Base-by-base conservation (phyloP, 1,284 basidiomycete genomes). In the Wolfiporia cocos region DNA sequence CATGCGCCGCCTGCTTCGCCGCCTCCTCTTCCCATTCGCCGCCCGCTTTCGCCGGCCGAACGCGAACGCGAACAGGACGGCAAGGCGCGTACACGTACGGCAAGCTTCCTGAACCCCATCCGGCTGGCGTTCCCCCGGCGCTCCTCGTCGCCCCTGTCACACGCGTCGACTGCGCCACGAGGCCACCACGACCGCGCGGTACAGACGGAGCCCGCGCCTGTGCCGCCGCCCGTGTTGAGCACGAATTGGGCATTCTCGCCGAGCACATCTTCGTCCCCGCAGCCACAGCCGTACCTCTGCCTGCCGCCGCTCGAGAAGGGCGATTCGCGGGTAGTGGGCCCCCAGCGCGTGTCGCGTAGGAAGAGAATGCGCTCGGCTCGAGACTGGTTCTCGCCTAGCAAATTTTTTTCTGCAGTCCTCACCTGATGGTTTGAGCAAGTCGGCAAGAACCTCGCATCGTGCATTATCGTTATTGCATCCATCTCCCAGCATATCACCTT, bases 331-430 rank as follows among this genome's bases (percentile, higher is more conserved):
- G 50, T 55, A 35, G 52, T 49, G 46, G 52, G 53, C 47, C 44
- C 49, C 37, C 57, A 59, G 50, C 57, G 48, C 49, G 56, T 60
- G 33, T 66, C 63, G 54, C 63, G 66, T 31, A 64, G 65, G 49
- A 61, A 66, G 47, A 64, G 71, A 39, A 59, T 71, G 58, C 71
- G 74, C 46, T 67, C 73, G 37, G 68, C 71, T 54, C 70, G 76
- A 34, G 66, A 69, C 54, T 80, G 77, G 77, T 76, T 79, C 57
- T 74, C 74, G 47, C 71, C 75, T 19, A 67, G 68, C 49, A 73
- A 69, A 62, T 55, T 80, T 48, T 75, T 78, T 50, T 58, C 73
- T 37, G 66, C 66, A n/a, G 55, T 64, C 37, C 58, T 68, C 34
- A 64, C 60, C 17, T 64, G 65, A 46, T 28, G 26, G 9, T 14